Conservation (phyloP, 2,329 filamentous ascomycete species). For the Paraconiothyrium sp. region DNA sequence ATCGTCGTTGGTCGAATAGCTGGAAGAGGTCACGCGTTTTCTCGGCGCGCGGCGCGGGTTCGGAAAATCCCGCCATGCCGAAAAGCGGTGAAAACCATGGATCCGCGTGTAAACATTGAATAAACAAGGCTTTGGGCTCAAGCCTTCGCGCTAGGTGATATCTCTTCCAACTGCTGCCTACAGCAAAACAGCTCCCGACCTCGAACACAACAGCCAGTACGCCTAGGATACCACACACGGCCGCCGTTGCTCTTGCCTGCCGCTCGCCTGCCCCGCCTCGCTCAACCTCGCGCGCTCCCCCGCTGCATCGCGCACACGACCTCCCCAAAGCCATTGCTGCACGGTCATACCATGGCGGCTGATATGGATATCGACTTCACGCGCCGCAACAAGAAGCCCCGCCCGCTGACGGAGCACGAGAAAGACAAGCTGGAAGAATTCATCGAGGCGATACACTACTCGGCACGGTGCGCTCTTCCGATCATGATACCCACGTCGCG, state of each 20-base stretch:
- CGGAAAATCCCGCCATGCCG: conserved; percentile 11
- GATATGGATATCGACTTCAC: conserved; percentile 76
- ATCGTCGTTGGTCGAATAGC: neutral
- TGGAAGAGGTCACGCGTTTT: neutral
- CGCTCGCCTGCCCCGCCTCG: conserved; percentile 13
- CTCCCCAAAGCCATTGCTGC: conserved; percentile 21
- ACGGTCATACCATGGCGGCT: conserved; percentile 37
- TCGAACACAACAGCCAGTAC: neutral
- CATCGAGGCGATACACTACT: conserved; percentile 94
- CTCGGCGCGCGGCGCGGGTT: conserved; percentile 1
- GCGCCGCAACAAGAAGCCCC: conserved; percentile 86
- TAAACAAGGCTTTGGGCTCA: conserved; percentile 12
- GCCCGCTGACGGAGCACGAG: conserved; percentile 82
- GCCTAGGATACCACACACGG: neutral
- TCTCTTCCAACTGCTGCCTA: conserved; percentile 9
- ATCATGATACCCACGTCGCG: conserved; percentile 20
- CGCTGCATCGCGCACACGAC: conserved; percentile 38
- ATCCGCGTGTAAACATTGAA: conserved; percentile 11
- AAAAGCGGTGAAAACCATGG: conserved; percentile 11
- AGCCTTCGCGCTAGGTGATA: conserved; percentile 8
- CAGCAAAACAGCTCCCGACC: neutral
- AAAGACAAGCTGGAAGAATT: conserved; percentile 87
- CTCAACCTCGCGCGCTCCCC: conserved; percentile 8
- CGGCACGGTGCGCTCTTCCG: conserved; percentile 72
- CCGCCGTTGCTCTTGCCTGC: neutral